phyloP scores from a whole-genome alignment of 305 asterid genomes.

The Striga hermonthica region DNA sequence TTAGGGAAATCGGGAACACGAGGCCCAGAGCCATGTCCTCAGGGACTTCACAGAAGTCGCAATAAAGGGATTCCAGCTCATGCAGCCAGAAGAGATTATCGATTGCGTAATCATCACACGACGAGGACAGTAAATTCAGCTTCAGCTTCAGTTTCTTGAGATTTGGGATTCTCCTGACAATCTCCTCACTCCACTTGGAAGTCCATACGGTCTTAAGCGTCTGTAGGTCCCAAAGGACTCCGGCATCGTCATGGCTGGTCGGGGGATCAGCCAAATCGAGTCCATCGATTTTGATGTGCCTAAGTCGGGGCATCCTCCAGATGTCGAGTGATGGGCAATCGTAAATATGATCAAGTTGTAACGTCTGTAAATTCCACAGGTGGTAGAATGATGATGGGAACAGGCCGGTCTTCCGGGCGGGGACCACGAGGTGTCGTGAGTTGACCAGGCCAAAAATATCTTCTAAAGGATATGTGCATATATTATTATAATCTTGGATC shows the following conservation, averaged over 20 bases:
- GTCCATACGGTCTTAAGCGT: neutral
- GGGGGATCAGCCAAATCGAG: neutral
- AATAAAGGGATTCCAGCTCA: neutral
- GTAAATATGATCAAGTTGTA: neutral
- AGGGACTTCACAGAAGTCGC: neutral
- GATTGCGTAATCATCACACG: neutral
- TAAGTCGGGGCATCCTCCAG: slow-evolving; percentile 3
- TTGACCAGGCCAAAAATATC: neutral
- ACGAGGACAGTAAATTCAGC: neutral
- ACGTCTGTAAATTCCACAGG: neutral
- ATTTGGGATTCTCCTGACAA: neutral
- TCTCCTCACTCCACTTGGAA: neutral
- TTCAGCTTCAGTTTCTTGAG: neutral
- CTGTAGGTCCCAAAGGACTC: neutral
- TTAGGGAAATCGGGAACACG: neutral
- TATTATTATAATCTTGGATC: neutral
- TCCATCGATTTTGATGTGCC: neutral
- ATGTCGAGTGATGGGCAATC: neutral
- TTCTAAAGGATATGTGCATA: neutral
- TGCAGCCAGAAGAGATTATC: neutral
- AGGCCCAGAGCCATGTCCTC: neutral
- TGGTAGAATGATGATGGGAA: neutral
- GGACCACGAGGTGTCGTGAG: neutral
- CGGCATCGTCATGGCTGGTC: neutral
- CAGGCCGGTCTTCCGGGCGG: neutral